A percentile compares a stretch with the other conserved stretches of the same genome.
Conservation (phyloP, 2,329 filamentous ascomycete genomes). For the Didymella arachidicola region DNA sequence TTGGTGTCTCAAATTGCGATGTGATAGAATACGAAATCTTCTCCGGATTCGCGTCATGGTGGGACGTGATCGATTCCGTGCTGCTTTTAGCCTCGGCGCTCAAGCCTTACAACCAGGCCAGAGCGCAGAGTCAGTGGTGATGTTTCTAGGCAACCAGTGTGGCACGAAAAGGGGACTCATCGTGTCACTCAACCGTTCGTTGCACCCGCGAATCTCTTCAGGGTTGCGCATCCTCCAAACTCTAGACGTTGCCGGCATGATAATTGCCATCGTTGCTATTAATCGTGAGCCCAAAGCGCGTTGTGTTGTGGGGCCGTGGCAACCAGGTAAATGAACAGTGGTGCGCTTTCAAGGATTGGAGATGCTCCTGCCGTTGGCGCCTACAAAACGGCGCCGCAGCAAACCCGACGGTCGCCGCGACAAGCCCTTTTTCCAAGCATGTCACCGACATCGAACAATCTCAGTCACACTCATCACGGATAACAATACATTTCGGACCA, state of each 20-base stretch:
- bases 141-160: slow-evolving; percentile 14
- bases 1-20: slow-evolving; percentile 5
- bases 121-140: slow-evolving; percentile 10
- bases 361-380: background rate
- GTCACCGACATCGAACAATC: background rate
- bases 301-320: slow-evolving; percentile 9
- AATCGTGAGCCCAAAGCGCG: slow-evolving; percentile 1
- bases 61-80: slow-evolving; percentile 21
- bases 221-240: slow-evolving; percentile 5
- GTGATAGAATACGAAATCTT: slow-evolving; percentile 18
- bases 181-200: slow-evolving; percentile 1
- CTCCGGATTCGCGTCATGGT: slow-evolving; percentile 22
- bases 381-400: slow-evolving; percentile 5
- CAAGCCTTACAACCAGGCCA: slow-evolving; percentile 3
- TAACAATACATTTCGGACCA: background rate
- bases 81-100: slow-evolving; percentile 14
- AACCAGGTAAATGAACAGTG: slow-evolving; percentile 17
- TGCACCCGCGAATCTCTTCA: slow-evolving; percentile 4
- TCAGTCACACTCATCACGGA: background rate
- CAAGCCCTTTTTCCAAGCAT: background rate
- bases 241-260: slow-evolving; percentile 14
- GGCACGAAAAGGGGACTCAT: slow-evolving; percentile 8
- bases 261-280: slow-evolving; percentile 5
- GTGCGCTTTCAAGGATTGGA: slow-evolving; percentile 5
- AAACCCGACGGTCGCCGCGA: slow-evolving; percentile 7